A percentile compares a stretch with the other conserved stretches of the same genome.
phyloP scores from a whole-genome alignment of 2,329 filamentous ascomycete genomes.

The Microcera coccophila region DNA sequence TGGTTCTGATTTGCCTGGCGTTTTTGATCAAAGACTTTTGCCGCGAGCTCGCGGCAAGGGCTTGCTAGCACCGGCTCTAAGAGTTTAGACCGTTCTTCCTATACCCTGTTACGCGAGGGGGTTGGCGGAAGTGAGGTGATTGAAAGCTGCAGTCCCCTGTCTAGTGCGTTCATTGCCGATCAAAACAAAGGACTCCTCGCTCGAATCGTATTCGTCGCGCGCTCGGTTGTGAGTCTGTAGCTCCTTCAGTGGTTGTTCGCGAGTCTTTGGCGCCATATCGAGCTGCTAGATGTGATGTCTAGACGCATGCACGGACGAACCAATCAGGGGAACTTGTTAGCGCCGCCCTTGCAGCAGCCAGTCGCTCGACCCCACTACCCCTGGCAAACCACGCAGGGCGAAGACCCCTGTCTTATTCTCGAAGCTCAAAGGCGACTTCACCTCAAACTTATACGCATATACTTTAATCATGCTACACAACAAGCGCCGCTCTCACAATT shows the following conservation, averaged over 20 bases:
- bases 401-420: conserved; percentile 11
- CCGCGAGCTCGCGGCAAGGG: conserved; percentile 1
- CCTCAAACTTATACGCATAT: not conserved
- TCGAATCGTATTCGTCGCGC: conserved; percentile 2
- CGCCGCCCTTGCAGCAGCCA: conserved; percentile 28
- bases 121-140: conserved; percentile 2
- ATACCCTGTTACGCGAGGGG: conserved; percentile 2
- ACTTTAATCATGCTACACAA: not conserved
- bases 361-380: conserved; percentile 24
- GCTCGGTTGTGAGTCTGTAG: conserved; percentile 2
- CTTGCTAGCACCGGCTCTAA: not conserved
- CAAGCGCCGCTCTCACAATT: not conserved
- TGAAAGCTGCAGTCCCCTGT: not conserved
- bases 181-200: conserved; percentile 1
- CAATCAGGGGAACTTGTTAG: conserved; percentile 28
- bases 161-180: conserved; percentile 5
- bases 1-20: conserved; percentile 2
- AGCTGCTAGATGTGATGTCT: conserved; percentile 21
- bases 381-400: conserved; percentile 17
- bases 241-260: conserved; percentile 6
- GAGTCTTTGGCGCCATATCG: conserved; percentile 17
- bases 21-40: not conserved
- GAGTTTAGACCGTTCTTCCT: not conserved
- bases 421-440: conserved; percentile 15
- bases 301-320: conserved; percentile 13